Conservation (phyloP, 2,329 filamentous ascomycete species). For the Byssochlamys sp. region DNA sequence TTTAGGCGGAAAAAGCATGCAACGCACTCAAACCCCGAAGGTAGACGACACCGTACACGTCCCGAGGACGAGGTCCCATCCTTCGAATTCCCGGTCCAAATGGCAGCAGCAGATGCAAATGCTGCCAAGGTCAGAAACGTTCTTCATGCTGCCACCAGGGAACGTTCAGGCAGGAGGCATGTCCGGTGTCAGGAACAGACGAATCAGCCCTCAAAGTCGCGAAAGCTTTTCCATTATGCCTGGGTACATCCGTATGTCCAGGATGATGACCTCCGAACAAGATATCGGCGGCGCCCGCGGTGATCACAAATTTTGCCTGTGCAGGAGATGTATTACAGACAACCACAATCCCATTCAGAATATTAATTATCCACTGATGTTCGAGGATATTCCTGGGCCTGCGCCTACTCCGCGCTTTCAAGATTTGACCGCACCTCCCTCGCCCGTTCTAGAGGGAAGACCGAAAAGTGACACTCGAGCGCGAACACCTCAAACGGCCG, state of each 20-base stretch:
- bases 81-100: slow-evolving; percentile 13
- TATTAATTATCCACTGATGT: not conserved
- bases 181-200: slow-evolving; percentile 8
- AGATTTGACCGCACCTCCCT: slow-evolving; percentile 2
- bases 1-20: not conserved
- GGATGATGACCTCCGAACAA: slow-evolving; percentile 17
- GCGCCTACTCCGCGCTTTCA: slow-evolving; percentile 1
- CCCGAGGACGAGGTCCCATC: not conserved
- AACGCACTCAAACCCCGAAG: not conserved
- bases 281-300: not conserved
- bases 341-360: not conserved
- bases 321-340: not conserved
- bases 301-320: not conserved
- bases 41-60: not conserved
- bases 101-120: slow-evolving; percentile 16
- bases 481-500: slow-evolving; percentile 11
- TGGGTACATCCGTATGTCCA: slow-evolving; percentile 30
- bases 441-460: not conserved
- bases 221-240: slow-evolving; percentile 18
- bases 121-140: slow-evolving; percentile 15
- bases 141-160: slow-evolving; percentile 14
- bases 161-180: slow-evolving; percentile 7
- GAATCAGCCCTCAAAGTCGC: slow-evolving; percentile 4
- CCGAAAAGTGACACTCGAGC: slow-evolving; percentile 1
- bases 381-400: slow-evolving; percentile 1